Base-by-base conservation (phyloP, 257 asterid genomes). In the Solanum paucissectum region DNA sequence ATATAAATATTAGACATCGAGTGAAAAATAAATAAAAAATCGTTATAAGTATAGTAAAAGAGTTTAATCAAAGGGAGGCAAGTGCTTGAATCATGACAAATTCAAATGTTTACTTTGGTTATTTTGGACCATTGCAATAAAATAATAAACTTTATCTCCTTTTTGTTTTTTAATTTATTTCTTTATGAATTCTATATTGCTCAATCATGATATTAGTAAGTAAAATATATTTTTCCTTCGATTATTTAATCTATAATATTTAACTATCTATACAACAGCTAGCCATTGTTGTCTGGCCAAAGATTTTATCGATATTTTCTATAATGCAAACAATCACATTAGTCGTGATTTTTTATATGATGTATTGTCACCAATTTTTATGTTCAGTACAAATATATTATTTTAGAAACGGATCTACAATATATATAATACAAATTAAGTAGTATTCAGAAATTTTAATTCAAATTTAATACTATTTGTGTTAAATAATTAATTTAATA, bases 331-430 rank as follows among this genome's bases (percentile, higher is more conserved):
- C 29, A 81, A 29, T 27, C 38, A 46, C 13, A 27, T 46, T 46
- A 29, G 18, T 46, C 85, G 11, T 46, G 11, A 16, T 27, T 46
- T 81, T 23, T n/a, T n/a, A n/a, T n/a, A n/a, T n/a, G n/a, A n/a
- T n/a, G n/a, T n/a, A n/a, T n/a, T n/a, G n/a, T n/a, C n/a, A n/a
- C n/a, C n/a, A n/a, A n/a, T n/a, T n/a, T n/a, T n/a, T n/a, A n/a
- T n/a, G n/a, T n/a, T n/a, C n/a, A n/a, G n/a, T 55, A 2, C 0
- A 25, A 16, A 16, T 81, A 81, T 27, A 0, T 46, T 29, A 46
- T 23, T 75, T 21, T 21, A 3, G 2, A 0, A 2, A 1, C 0
- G 16, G 0, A 72, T 34, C 1, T 72, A 34, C 0, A 0, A 32
- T 71, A 71, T 71, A 32, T 71, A n/a, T n/a, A n/a, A n/a, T n/a